phyloP scores from a whole-genome alignment of 2,329 filamentous ascomycete genomes.

The Parastagonospora nodorum region DNA sequence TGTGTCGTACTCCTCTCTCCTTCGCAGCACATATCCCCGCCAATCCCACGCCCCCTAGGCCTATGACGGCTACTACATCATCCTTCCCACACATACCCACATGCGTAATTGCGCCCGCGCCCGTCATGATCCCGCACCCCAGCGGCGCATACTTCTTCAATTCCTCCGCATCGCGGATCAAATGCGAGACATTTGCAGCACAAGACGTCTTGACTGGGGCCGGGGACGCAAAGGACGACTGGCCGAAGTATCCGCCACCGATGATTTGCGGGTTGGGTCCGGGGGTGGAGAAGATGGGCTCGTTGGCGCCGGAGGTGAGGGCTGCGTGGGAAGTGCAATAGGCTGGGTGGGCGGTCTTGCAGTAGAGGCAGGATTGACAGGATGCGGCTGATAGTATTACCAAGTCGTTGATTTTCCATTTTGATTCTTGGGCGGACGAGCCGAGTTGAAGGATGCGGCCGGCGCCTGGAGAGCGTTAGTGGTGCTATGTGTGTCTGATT shows the following conservation, averaged over 20 bases:
- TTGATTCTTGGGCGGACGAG: slow-evolving; percentile 38
- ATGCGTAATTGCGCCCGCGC: slow-evolving; percentile 49
- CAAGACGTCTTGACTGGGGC: slow-evolving; percentile 48
- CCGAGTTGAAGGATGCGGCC: slow-evolving; percentile 57
- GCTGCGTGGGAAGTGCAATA: slow-evolving; percentile 53
- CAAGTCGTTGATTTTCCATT: slow-evolving; percentile 51
- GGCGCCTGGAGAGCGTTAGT: slow-evolving; percentile 37
- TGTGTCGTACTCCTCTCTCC: slow-evolving; percentile 42
- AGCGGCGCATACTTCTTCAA: slow-evolving; percentile 52
- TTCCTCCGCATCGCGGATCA: slow-evolving; percentile 45
- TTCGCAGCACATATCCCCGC: slow-evolving; percentile 48
- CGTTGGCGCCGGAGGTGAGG: slow-evolving; percentile 30
- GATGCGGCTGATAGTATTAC: slow-evolving; percentile 56
- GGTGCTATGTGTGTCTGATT: not conserved
- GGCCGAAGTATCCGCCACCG: slow-evolving; percentile 55
- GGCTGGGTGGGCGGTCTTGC: slow-evolving; percentile 51
- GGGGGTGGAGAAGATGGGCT: slow-evolving; percentile 51
- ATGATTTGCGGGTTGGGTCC: slow-evolving; percentile 25
- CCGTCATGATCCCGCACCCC: slow-evolving; percentile 55
- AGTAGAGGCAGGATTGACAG: slow-evolving; percentile 54
- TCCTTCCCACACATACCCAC: slow-evolving; percentile 41
- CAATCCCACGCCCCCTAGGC: slow-evolving; percentile 54
- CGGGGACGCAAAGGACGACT: slow-evolving; percentile 51
- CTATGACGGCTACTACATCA: slow-evolving; percentile 50
- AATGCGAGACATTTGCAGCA: slow-evolving; percentile 51